These are phyloP conservation scores for Syncephalastrum sp. DNA, from an alignment of 371 early-diverging fungal genomes.

Conservation along the genomic window DNA sequence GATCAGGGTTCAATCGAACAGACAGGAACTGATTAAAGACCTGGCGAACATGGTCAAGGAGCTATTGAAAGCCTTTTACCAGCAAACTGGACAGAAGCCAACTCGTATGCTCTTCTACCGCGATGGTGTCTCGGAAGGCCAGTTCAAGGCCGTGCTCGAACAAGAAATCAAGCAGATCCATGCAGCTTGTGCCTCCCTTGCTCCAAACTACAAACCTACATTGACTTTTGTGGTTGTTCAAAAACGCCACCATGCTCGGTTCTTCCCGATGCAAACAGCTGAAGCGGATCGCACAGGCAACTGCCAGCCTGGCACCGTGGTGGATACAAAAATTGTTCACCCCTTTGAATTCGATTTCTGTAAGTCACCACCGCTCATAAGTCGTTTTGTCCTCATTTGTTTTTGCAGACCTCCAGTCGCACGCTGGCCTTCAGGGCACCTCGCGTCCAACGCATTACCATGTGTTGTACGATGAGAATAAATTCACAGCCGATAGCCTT, in stretches of 20 bases:
- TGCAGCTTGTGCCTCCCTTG: conserved; percentile 82
- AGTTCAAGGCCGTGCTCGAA: conserved; percentile 70
- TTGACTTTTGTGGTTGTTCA: conserved; percentile 94
- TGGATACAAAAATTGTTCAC: conserved; percentile 85
- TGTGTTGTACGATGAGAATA: conserved; percentile 85
- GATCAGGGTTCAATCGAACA: conserved; percentile 69
- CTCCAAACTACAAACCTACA: conserved; percentile 72
- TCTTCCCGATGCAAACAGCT: conserved; percentile 76
- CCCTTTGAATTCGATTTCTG: conserved; percentile 88
- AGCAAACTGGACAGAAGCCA: conserved; percentile 63
- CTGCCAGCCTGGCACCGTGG: conserved; percentile 84
- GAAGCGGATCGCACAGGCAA: conserved; percentile 44
- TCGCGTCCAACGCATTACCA: conserved; percentile 90
- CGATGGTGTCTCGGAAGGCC: conserved; percentile 85
- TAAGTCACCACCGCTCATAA: conserved; percentile 15
- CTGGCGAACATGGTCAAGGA: conserved; percentile 73
- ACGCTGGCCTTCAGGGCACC: conserved; percentile 91
- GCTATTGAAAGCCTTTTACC: conserved; percentile 70
- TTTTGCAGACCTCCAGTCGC: conserved; percentile 65
- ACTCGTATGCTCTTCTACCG: conserved; percentile 86
- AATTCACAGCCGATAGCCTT: conserved; percentile 72
- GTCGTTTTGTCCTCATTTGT: background rate
- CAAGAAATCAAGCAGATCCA: conserved; percentile 5
- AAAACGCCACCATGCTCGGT: conserved; percentile 95
- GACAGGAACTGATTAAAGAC: conserved; percentile 79